Conservation (phyloP, 2,329 filamentous ascomycete genomes). For the Ceratocystis diversiconidia region DNA sequence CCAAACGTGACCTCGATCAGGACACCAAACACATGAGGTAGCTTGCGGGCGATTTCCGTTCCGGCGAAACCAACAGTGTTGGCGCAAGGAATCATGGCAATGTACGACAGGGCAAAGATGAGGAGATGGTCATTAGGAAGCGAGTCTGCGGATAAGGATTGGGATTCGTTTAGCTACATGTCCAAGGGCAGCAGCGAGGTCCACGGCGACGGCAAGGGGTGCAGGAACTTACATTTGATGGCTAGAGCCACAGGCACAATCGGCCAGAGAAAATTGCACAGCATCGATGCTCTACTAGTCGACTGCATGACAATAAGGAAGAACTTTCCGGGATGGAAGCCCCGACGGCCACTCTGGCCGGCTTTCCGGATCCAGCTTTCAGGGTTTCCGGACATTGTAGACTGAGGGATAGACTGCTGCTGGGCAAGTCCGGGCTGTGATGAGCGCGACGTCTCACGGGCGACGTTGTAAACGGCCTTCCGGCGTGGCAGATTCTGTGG, state of each 20-base stretch:
- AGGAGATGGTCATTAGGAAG: conserved; percentile 26
- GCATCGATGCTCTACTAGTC: conserved; percentile 32
- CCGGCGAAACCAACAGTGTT: conserved; percentile 35
- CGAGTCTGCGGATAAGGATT: conserved; percentile 21
- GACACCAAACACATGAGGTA: conserved; percentile 58
- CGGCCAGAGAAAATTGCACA: conserved; percentile 36
- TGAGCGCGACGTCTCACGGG: background rate
- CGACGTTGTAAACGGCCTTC: background rate
- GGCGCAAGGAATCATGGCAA: conserved; percentile 36
- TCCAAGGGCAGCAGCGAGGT: background rate
- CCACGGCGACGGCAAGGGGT: background rate
- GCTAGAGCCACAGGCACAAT: conserved; percentile 33
- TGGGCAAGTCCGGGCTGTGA: background rate
- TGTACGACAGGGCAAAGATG: conserved; percentile 35
- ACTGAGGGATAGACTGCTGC: background rate
- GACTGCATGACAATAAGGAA: conserved; percentile 30
- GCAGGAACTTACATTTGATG: conserved; percentile 21
- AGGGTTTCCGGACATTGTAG: background rate
- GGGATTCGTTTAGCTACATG: background rate
- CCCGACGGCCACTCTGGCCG: conserved; percentile 33
- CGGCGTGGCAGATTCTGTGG: background rate
- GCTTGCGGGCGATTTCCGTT: conserved; percentile 63
- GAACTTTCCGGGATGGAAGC: conserved; percentile 31
- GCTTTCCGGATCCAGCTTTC: conserved; percentile 8
- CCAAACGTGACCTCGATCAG: conserved; percentile 46